Conservation (phyloP, 257 asterid genomes). For the Cynanchum wilfordii region DNA sequence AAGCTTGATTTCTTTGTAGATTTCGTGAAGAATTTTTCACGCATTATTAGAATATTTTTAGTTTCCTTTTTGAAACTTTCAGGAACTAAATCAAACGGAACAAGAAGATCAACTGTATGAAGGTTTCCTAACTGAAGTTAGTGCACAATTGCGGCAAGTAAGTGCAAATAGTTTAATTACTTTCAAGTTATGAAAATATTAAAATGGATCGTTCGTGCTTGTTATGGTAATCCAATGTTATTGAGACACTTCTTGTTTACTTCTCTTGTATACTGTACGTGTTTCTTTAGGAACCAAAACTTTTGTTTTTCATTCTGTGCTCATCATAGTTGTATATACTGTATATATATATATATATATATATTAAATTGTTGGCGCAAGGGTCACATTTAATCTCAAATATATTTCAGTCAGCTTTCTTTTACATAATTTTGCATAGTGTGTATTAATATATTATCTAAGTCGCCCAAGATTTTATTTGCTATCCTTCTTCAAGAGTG, state of each 20-base stretch:
- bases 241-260: not conserved
- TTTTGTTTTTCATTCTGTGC: not conserved
- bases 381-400: too few species aligned
- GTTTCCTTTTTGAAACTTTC: constrained; percentile 19
- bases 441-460: too few species aligned
- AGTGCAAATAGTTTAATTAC: constrained; percentile 21
- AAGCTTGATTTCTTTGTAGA: not conserved
- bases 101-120: constrained; percentile 93
- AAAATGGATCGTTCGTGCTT: not conserved
- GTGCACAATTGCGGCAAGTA: constrained; percentile 89
- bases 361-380: too few species aligned
- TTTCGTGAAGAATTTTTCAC: not conserved
- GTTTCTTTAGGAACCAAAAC: not conserved
- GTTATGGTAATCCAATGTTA: not conserved
- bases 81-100: constrained; percentile 86
- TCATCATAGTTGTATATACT: too few species aligned
- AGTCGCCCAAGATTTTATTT: too few species aligned
- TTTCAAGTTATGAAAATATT: not conserved
- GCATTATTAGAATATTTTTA: not conserved
- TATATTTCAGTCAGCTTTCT: too few species aligned
- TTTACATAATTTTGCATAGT: too few species aligned
- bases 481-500: too few species aligned
- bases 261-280: not conserved
- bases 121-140: constrained; percentile 90
- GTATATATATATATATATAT: too few species aligned